These are phyloP conservation scores for Heliamphora exappendiculata DNA, from an alignment of 148 eudicot genomes.

Conservation along the genomic window DNA sequence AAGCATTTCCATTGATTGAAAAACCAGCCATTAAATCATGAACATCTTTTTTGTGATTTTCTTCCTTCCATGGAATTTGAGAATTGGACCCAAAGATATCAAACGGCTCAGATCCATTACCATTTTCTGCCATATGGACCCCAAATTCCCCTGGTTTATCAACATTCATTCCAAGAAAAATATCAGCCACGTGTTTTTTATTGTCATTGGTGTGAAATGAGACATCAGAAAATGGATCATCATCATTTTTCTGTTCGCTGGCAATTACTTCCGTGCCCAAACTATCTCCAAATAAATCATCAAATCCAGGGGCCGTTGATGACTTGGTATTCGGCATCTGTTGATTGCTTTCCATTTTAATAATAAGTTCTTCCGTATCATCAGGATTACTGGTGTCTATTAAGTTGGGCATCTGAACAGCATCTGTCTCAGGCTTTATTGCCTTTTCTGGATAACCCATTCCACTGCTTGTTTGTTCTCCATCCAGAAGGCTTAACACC, in stretches of 20 bases:
- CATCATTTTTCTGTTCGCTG: conserved; percentile 40
- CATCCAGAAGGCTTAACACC: conserved; percentile 73
- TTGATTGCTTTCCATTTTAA: conserved; percentile 29
- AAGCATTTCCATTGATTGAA: conserved; percentile 43
- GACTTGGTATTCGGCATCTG: conserved; percentile 18
- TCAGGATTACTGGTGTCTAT: conserved; percentile 67
- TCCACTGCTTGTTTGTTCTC: conserved; percentile 36
- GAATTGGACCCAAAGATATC: conserved; percentile 55
- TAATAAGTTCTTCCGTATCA: conserved; percentile 40
- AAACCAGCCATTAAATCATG: conserved; percentile 58
- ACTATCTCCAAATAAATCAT: conserved; percentile 70
- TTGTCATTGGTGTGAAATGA: conserved; percentile 53
- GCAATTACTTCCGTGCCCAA: conserved; percentile 25
- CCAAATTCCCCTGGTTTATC: conserved; percentile 35
- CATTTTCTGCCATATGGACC: conserved; percentile 19
- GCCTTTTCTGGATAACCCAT: conserved; percentile 34
- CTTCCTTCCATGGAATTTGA: conserved; percentile 28
- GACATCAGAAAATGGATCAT: conserved; percentile 94
- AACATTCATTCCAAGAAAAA: conserved; percentile 69
- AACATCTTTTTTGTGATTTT: conserved; percentile 24
- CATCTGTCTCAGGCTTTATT: conserved; percentile 27
- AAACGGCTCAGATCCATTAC: conserved; percentile 38
- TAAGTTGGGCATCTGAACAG: conserved; percentile 70
- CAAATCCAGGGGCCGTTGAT: conserved; percentile 47
- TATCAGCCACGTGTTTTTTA: conserved; percentile 45